A percentile compares a stretch with the other conserved stretches of the same genome.
These are phyloP conservation scores for Rhexocercosporidium sp. DNA, from an alignment of 2,329 filamentous ascomycete species.

Conservation along the genomic window DNA sequence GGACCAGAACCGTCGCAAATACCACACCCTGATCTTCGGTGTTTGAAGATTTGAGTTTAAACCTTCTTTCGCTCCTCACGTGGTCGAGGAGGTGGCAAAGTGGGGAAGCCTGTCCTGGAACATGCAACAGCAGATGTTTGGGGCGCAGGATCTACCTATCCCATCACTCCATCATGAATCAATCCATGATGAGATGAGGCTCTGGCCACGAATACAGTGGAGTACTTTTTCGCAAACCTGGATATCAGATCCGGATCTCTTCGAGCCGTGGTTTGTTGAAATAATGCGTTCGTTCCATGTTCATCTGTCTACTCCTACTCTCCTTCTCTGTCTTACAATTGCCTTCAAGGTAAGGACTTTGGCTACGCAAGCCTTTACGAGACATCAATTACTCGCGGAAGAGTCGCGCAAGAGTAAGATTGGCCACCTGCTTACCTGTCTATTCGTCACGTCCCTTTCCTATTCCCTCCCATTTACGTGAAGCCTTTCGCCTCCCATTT, in stretches of 20 bases:
- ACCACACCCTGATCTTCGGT: not conserved
- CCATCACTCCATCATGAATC: too few species aligned
- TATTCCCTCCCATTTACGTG: not conserved
- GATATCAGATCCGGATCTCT: constrained; percentile 16
- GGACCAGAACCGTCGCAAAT: not conserved
- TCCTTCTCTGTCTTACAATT: not conserved
- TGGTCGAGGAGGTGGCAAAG: not conserved
- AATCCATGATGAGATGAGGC: not conserved
- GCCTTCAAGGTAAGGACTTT: not conserved
- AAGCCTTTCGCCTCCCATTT: not conserved
- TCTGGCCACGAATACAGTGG: constrained; percentile 10
- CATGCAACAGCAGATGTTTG: constrained; percentile 16
- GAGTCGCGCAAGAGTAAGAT: not conserved
- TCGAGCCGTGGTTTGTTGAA: constrained; percentile 3
- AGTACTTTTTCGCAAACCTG: not conserved
- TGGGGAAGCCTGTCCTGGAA: not conserved
- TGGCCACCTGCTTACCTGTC: constrained; percentile 1
- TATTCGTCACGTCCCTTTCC: constrained; percentile 2
- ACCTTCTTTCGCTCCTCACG: not conserved
- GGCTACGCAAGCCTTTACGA: constrained; percentile 14
- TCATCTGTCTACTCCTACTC: not conserved
- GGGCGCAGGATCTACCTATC: constrained; percentile 11
- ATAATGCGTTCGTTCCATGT: constrained; percentile 11
- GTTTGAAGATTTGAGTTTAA: constrained; percentile 10
- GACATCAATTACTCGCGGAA: not conserved